Conservation (phyloP, 768 basidiomycete genomes). For the Naganishia kalamii region DNA sequence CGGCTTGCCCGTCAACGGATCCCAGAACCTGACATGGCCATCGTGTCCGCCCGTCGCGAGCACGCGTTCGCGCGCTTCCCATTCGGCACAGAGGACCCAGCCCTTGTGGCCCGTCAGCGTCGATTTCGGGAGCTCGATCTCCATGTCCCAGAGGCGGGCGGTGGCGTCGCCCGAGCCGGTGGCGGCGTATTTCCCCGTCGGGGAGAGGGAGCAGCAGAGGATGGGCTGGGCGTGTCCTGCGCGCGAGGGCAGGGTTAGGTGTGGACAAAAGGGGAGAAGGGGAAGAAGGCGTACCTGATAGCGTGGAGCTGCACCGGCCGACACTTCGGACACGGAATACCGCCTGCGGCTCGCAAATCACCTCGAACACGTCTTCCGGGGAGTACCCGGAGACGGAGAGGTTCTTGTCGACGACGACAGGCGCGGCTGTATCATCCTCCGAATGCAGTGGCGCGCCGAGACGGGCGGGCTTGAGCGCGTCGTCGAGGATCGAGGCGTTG, state of each 20-base stretch:
- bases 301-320: slow-evolving; percentile 84
- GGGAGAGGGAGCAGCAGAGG: slow-evolving; percentile 89
- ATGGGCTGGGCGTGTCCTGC: slow-evolving; percentile 87
- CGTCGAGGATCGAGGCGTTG: slow-evolving; percentile 72
- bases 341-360: slow-evolving; percentile 89
- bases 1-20: slow-evolving; percentile 81
- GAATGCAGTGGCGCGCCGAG: slow-evolving; percentile 48
- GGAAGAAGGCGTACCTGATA: slow-evolving; percentile 58
- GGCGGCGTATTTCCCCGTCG: slow-evolving; percentile 80
- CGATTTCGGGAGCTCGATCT: slow-evolving; percentile 84
- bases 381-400: slow-evolving; percentile 30
- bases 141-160: slow-evolving; percentile 87
- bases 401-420: background rate
- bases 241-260: background rate
- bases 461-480: slow-evolving; percentile 60
- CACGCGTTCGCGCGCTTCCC: slow-evolving; percentile 86
- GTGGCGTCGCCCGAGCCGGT: slow-evolving; percentile 94
- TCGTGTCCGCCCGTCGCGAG: slow-evolving; percentile 92
- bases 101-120: slow-evolving; percentile 81
- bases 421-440: slow-evolving; percentile 57
- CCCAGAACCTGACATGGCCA: slow-evolving; percentile 87
- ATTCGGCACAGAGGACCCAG: slow-evolving; percentile 95
- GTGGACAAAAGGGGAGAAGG: background rate
- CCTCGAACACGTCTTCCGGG: slow-evolving; percentile 73
- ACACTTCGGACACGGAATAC: slow-evolving; percentile 91